A percentile compares a stretch with the other conserved stretches of the same genome.
phyloP scores from a whole-genome alignment of 805 yeast genomes.

The Wickerhamomyces chambardii region DNA sequence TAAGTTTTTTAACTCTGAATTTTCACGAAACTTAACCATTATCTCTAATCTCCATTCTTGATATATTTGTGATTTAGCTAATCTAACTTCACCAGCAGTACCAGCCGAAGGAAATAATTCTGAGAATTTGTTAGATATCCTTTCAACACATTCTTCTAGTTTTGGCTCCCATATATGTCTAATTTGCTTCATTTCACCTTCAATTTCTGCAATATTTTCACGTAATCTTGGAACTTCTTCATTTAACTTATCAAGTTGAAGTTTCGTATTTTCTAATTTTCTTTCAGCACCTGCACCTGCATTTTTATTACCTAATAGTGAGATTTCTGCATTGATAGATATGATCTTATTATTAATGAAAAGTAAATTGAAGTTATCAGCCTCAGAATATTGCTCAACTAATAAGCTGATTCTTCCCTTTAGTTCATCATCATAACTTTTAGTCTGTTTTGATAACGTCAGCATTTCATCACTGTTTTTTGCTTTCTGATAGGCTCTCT shows the following conservation, averaged over 20 bases:
- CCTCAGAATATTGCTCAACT: constrained; percentile 27
- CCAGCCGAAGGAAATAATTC: constrained; percentile 66
- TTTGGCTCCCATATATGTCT: constrained; percentile 51
- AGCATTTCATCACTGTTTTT: constrained; percentile 16
- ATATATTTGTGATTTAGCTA: constrained; percentile 44
- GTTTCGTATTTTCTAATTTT: constrained; percentile 20
- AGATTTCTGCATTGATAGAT: constrained; percentile 36
- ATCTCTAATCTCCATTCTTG: constrained; percentile 81
- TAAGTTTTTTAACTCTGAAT: constrained; percentile 56
- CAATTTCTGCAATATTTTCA: constrained; percentile 16
- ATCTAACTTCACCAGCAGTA: constrained; percentile 72
- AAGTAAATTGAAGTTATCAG: constrained; percentile 27
- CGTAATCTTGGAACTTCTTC: constrained; percentile 13
- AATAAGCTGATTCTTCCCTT: constrained; percentile 27
- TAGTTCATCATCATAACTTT: constrained; percentile 28
- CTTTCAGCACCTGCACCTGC: constrained; percentile 28
- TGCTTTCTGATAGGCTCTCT: constrained; percentile 15
- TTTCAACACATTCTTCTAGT: constrained; percentile 39
- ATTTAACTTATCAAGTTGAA: constrained; percentile 13
- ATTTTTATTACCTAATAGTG: constrained; percentile 21
- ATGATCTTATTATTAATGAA: constrained; percentile 30
- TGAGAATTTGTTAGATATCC: constrained; percentile 58
- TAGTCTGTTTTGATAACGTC: constrained; percentile 19
- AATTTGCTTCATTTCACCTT: constrained; percentile 28
- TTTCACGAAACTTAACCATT: constrained; percentile 77